phyloP scores from a whole-genome alignment of 805 yeast species.

The Wickerhamiella brachini region DNA sequence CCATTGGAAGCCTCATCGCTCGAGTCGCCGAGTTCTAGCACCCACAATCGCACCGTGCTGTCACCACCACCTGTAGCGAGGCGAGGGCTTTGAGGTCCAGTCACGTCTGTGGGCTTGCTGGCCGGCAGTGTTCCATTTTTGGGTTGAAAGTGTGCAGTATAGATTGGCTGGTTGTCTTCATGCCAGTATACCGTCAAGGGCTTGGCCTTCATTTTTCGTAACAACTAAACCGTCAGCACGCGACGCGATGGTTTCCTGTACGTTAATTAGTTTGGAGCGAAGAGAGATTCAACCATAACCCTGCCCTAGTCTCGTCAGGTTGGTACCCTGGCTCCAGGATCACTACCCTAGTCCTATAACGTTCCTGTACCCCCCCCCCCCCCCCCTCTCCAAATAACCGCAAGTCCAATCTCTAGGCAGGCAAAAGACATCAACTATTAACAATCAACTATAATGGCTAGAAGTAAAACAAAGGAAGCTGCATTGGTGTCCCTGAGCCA shows the following conservation, averaged over 20 bases:
- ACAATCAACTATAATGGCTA: neutral
- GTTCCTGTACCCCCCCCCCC: too few relatives aligned
- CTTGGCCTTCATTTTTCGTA: constrained; percentile 22
- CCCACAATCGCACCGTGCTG: constrained; percentile 55
- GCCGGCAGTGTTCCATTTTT: constrained; percentile 6
- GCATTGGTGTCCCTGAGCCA: neutral
- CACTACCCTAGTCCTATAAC: too few relatives aligned
- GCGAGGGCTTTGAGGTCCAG: constrained; percentile 22
- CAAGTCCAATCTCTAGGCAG: too few relatives aligned
- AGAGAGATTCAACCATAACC: neutral
- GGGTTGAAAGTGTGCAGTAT: constrained; percentile 28
- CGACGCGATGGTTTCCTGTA: neutral
- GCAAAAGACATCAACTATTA: neutral
- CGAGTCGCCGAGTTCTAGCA: constrained; percentile 16
- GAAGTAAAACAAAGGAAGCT: neutral
- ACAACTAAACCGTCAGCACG: neutral
- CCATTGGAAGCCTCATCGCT: constrained; percentile 2
- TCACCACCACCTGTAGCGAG: constrained; percentile 93
- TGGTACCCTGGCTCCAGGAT: too few relatives aligned
- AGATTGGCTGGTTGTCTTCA: constrained; percentile 29
- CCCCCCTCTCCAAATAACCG: too few relatives aligned
- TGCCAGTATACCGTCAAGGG: constrained; percentile 31
- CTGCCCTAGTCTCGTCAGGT: neutral
- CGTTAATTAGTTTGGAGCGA: neutral
- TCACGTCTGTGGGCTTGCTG: constrained; percentile 5